Percentiles rank a stretch among this genome's conserved stretches.
Evolutionary conservation across 2,329 filamentous ascomycete species (phyloP).

Genomic region (Reticulascus tulasneorum): DNA sequence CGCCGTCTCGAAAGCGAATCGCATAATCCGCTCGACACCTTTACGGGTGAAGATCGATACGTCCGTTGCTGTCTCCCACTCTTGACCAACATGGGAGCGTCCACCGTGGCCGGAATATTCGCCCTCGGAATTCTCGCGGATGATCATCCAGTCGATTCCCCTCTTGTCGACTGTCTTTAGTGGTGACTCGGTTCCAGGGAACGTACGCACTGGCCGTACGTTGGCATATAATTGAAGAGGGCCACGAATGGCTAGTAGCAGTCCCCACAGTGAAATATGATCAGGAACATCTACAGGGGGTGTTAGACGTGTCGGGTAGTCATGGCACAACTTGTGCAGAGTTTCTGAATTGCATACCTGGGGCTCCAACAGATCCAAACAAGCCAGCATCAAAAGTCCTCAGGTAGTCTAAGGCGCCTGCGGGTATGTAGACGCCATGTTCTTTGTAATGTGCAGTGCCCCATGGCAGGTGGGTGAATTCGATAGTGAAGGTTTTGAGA

Average conservation of each 20-base stretch:
- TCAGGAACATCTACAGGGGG: slow-evolving; percentile 57
- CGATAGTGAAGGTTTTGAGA: slow-evolving; percentile 59
- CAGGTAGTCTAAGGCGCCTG: slow-evolving; percentile 32
- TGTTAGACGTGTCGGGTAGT: neutral
- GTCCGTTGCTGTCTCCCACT: slow-evolving; percentile 60
- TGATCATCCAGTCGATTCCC: slow-evolving; percentile 63
- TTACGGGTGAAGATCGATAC: slow-evolving; percentile 61
- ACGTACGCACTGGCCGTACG: slow-evolving; percentile 58
- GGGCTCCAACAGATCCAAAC: slow-evolving; percentile 62
- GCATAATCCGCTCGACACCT: slow-evolving; percentile 54
- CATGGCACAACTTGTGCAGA: neutral
- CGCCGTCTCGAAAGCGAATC: slow-evolving; percentile 61
- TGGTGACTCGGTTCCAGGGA: slow-evolving; percentile 56
- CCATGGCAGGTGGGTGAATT: too few species aligned
- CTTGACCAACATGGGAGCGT: slow-evolving; percentile 51
- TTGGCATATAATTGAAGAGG: slow-evolving; percentile 65
- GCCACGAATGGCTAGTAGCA: slow-evolving; percentile 62
- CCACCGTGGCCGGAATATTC: slow-evolving; percentile 65
- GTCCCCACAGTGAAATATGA: slow-evolving; percentile 62
- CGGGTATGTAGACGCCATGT: slow-evolving; percentile 34
- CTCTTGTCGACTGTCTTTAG: slow-evolving; percentile 48
- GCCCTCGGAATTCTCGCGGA: slow-evolving; percentile 64
- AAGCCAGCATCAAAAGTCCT: slow-evolving; percentile 54
- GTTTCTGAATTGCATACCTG: slow-evolving; percentile 24
- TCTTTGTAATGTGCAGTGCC: slow-evolving; percentile 52